Evolutionary conservation across 139 green algal genomes (phyloP), one percentile per base, ranked within the genome.

Genomic region (Desmodesmus armatus): DNA sequence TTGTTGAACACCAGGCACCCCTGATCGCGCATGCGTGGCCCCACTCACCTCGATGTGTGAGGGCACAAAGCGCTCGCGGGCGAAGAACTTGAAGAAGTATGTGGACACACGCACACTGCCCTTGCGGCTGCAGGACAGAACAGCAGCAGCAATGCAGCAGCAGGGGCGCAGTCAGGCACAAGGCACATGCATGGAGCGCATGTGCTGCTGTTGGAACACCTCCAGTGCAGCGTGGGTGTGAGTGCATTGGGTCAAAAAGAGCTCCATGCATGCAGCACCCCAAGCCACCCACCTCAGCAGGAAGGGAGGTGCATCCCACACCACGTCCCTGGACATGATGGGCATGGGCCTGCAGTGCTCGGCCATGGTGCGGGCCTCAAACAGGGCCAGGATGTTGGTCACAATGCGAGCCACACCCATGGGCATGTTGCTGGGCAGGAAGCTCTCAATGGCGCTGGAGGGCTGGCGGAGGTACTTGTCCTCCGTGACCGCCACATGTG

Each of bases 301-400:
- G 76, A 82, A 82, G 5, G 62, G 76, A 19, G 76, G 76, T 39
- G 76, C 76, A 47, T 82, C 76, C 76, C 76, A 82, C 37, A 82
- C 76, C 53, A 82, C 76, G n/a, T 82, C 29, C 76, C 72, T 82
- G 53, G 76, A 35, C 76, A 82, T 66, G 25, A 82, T 27, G 7
- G 76, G 76, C 76, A 82, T 82, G 37, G 55, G 29, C 7, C 25
- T 55, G 55, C 76, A 82, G 76, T 82, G 76, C 53, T 82, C 76
- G 41, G 55, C 41, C 76, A 82, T 82, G 53, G 41, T 72, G 55
- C 76, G 76, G 21, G 76, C 76, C 76, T 82, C 76, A 82, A 82
- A 82, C 51, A 82, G 53, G 51, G 37, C 72, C n/a, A 82, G 62
- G 17, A 82, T 66, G 25, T 40, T 72, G 62, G 27, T 82, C 15